Base-by-base conservation (phyloP, 371 early-diverging fungal genomes). In the Lichtheimia ornata region DNA sequence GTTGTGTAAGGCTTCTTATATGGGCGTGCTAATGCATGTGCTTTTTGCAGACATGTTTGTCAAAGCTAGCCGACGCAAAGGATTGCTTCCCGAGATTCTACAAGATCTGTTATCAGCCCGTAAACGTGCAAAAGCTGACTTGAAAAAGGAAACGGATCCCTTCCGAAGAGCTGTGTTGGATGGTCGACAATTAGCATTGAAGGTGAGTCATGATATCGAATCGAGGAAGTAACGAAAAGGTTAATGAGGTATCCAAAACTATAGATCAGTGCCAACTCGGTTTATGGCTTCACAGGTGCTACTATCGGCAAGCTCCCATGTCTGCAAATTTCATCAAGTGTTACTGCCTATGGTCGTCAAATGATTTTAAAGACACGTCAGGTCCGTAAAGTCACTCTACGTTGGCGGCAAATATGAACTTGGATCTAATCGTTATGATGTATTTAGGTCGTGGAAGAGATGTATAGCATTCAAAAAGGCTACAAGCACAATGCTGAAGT, bases 271-370 rank as follows among this genome's bases (percentile, higher is more conserved):
- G 99, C 99, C 43, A 99, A 99, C 73, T 98, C 99, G 9, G 98
- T 99, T 7, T 99, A 99, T 75, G 99, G 99, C 20, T 99, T 99
- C 69, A 99, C 99, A 7, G 99, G 99, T 43, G 98, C 99, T 0
- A 93, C 95, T 3, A 88, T 93, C 35, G 99, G 99, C 24, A 94
- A 96, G 63, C 83, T 99, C 22, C 99, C 99, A 0, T 96, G 99
- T 73, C 77, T 99, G 40, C 95, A 97, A 64, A 98, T 99, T 47
- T 99, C 99, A 15, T 92, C 97, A n/a, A 96, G 96, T 76, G 97
- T 97, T 30, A 99, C 99, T 4, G 91, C 98, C 0, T 99, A 93
- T 77, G 99, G 99, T 20, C 92, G 99, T 65, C 90, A 88, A 24
- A 99, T 99, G 99, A 99, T 99, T 81, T 87, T 95, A 49, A 77